These are phyloP conservation scores for Chloropicon primus DNA, from an alignment of 139 green algal species.

Conservation along the genomic window DNA sequence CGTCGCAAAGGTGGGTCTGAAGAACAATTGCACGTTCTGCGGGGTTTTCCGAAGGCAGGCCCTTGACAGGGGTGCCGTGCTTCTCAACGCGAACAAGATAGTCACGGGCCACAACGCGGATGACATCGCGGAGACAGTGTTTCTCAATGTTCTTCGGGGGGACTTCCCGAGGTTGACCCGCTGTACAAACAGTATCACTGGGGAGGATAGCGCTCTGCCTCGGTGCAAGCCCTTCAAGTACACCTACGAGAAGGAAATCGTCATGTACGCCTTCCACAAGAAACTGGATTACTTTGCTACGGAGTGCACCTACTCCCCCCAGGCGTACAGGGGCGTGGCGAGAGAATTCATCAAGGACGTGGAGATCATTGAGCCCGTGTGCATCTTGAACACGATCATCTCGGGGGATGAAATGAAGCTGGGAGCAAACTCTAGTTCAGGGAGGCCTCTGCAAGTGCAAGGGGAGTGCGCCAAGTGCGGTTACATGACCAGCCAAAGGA, in stretches of 20 bases:
- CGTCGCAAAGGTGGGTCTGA: conserved; percentile 70
- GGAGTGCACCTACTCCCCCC: conserved; percentile 91
- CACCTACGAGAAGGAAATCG: conserved; percentile 97
- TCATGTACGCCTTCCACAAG: conserved; percentile 99
- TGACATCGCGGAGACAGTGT: conserved; percentile 90
- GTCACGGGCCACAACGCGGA: conserved; percentile 93
- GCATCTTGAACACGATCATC: conserved; percentile 75
- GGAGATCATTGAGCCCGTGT: conserved; percentile 55
- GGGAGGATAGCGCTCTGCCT: conserved; percentile 51
- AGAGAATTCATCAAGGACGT: conserved; percentile 94
- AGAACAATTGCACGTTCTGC: conserved; percentile 97
- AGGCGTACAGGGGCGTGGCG: conserved; percentile 75
- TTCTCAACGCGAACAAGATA: conserved; percentile 38
- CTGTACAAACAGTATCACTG: conserved; percentile 72
- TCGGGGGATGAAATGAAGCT: conserved; percentile 56
- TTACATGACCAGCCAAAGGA: conserved; percentile 65
- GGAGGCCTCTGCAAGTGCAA: conserved; percentile 9
- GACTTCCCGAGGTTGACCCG: conserved; percentile 70
- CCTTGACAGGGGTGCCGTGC: conserved; percentile 67
- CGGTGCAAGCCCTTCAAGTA: conserved; percentile 94
- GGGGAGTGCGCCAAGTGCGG: conserved; percentile 58
- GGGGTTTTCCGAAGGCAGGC: conserved; percentile 86
- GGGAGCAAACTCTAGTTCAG: conserved; percentile 3
- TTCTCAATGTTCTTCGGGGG: conserved; percentile 88
- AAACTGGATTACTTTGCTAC: conserved; percentile 94